A percentile compares a stretch with the other conserved stretches of the same genome.
Evolutionary conservation across 805 yeast genomes (phyloP).

Genomic region (Suhomyces sp.): DNA sequence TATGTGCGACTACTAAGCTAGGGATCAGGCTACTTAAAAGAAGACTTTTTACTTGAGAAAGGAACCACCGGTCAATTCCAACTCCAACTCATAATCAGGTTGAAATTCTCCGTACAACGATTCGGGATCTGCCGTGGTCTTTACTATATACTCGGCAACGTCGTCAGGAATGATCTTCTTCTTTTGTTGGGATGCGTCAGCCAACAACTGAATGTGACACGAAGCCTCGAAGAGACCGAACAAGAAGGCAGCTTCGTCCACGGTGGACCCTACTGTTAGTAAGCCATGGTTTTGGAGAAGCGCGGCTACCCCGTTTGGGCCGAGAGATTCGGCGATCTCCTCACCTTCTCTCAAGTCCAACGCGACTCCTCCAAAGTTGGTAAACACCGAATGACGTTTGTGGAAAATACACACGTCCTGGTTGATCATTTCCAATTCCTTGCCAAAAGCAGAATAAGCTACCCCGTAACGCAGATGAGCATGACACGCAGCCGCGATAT

Average conservation of each 20-base stretch:
- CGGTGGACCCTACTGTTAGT: slow-evolving; percentile 64
- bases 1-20: background rate
- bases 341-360: slow-evolving; percentile 61
- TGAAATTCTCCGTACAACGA: slow-evolving; percentile 71
- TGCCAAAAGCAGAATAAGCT: slow-evolving; percentile 36
- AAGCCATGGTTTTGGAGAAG: slow-evolving; percentile 74
- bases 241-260: slow-evolving; percentile 71
- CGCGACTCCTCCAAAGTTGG: slow-evolving; percentile 77
- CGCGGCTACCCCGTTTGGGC: slow-evolving; percentile 50
- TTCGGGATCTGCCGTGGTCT: slow-evolving; percentile 62
- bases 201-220: slow-evolving; percentile 65
- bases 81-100: slow-evolving; percentile 55
- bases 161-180: slow-evolving; percentile 38
- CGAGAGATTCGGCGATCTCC: slow-evolving; percentile 59
- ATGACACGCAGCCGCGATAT: slow-evolving; percentile 41
- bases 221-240: slow-evolving; percentile 61
- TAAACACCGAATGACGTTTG: slow-evolving; percentile 62
- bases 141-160: slow-evolving; percentile 60
- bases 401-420: slow-evolving; percentile 74
- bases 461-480: slow-evolving; percentile 41
- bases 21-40: too few relatives aligned
- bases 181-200: slow-evolving; percentile 49
- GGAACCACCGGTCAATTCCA: slow-evolving; percentile 18
- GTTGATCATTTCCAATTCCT: slow-evolving; percentile 66
- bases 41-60: slow-evolving; percentile 18